Evolutionary conservation across 75 land plant genomes (phyloP).

Genomic region (Picea sitchensis): DNA sequence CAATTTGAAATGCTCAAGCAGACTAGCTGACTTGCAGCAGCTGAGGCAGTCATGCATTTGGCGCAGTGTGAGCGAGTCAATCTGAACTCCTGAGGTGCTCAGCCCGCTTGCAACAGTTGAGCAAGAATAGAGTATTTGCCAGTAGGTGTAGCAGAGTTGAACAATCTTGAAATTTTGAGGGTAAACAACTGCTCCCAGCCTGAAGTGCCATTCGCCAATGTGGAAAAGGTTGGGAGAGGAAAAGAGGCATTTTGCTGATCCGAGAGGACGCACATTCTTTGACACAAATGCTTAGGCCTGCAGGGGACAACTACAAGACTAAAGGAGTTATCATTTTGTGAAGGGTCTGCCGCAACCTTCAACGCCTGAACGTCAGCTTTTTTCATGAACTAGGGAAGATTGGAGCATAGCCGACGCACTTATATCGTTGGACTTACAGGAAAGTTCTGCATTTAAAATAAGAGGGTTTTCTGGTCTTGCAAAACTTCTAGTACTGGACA

Average conservation of each 20-base stretch:
- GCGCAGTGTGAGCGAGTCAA: too few relatives aligned
- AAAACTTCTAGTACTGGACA: too few relatives aligned
- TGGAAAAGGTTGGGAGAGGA: too few relatives aligned
- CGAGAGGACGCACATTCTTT: too few relatives aligned
- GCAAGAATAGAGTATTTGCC: background rate
- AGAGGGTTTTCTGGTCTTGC: background rate
- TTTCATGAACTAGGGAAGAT: background rate
- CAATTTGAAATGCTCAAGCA: too few relatives aligned
- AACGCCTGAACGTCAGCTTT: background rate
- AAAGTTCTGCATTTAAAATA: background rate
- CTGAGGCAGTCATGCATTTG: too few relatives aligned
- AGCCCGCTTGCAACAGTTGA: too few relatives aligned
- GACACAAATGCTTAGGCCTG: background rate
- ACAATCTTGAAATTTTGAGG: too few relatives aligned
- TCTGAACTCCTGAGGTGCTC: too few relatives aligned
- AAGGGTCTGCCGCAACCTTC: background rate
- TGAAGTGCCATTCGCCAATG: background rate
- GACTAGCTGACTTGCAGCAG: too few relatives aligned
- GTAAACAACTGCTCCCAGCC: background rate
- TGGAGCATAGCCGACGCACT: background rate
- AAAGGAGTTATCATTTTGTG: background rate
- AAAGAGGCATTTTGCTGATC: too few relatives aligned
- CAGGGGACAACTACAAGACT: background rate
- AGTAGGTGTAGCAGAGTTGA: background rate
- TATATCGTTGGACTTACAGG: background rate